Evolutionary conservation across 139 green algal species (phyloP), one percentile per base, ranked within the genome.

Genomic region (Monoraphidium neglectum): DNA sequence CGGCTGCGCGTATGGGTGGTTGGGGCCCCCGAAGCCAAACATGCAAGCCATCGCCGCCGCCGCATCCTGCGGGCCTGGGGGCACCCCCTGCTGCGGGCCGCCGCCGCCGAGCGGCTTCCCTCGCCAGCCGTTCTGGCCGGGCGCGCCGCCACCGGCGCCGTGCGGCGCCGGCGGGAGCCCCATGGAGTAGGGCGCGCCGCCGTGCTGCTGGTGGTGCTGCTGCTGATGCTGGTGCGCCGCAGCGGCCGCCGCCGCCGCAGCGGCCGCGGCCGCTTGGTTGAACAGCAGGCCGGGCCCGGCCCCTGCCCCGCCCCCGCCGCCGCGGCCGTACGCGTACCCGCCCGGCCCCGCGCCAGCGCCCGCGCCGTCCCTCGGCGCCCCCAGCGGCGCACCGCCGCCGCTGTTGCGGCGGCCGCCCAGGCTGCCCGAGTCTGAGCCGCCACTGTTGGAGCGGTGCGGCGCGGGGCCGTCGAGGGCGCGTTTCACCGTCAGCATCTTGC

Each of bases 401-500:
- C 10, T 15, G 56, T 15, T 5, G 12, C 43, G 43, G 8, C 47
- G 38, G 69, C 54, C 38, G 12, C 21, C 47, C 26, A n/a, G 16
- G 47, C 5, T 59, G 62, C 64, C 57, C 54, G 54, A 10, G 23
- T 30, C 54, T 26, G 54, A 62, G 10, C 54, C 54, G 10, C 23
- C 54, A 16, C 54, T 62, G 54, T 10, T 15, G 8, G 43, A 51
- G 16, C 21, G 54, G 23, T n/a, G 54, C 54, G 54, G 54, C 10
- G 10, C 23, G 30, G 43, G 43, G 8, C 81, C 84, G 68, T 89
- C 76, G 26, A 86, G 71, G 8, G 77, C 81, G 8, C 74, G 35
- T 73, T 84, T 88, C 35, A 88, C 89, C 8, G 91, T 96, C 0
- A 96, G 81, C 32, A 88, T 84, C 79, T 95, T 95, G 78, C 59